phyloP scores from a whole-genome alignment of 2,329 filamentous ascomycete genomes.

The Triangularia verruculosa region DNA sequence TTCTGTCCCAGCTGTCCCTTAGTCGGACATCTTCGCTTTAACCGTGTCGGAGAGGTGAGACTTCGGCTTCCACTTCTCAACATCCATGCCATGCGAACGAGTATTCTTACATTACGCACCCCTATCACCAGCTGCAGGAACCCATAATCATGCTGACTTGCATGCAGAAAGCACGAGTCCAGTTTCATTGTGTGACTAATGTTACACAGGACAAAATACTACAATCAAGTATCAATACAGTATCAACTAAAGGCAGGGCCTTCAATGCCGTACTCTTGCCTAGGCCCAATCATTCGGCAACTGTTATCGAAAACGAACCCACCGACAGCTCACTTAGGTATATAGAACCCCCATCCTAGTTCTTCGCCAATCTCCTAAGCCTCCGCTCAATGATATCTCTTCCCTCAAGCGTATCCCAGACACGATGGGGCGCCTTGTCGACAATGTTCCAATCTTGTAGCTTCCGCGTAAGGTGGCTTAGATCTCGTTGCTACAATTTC shows the following conservation, averaged over 20 bases:
- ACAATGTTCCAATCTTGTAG: conserved; percentile 84
- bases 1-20: background rate
- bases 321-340: background rate
- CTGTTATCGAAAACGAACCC: background rate
- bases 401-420: conserved; percentile 77
- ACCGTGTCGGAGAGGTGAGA: background rate
- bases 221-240: background rate
- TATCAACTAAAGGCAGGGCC: background rate
- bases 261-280: background rate
- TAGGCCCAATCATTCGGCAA: background rate
- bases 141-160: background rate
- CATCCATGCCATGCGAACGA: background rate
- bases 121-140: background rate
- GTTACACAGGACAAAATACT: background rate
- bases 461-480: conserved; percentile 76
- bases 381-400: conserved; percentile 74
- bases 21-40: background rate
- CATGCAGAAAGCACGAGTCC: background rate
- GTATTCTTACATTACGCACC: background rate
- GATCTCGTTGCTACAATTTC: conserved; percentile 62
- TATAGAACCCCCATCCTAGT: background rate
- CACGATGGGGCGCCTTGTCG: conserved; percentile 75
- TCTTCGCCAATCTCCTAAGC: conserved; percentile 57
- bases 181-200: background rate
- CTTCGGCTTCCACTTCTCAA: background rate